Conservation (phyloP, 805 yeast genomes). For the Ogataea methylovora region DNA sequence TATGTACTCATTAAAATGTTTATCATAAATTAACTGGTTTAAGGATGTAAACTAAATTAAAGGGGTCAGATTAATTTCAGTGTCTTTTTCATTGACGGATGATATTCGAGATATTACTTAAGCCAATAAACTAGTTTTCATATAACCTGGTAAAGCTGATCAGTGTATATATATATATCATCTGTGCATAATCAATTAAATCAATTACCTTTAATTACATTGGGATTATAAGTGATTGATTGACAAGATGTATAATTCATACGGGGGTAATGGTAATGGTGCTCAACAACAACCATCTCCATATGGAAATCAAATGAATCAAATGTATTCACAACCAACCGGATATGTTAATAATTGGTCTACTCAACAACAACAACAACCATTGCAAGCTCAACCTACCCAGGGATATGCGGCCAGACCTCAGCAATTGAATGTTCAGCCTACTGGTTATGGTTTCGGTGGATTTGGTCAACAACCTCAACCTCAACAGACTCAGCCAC, state of each 20-base stretch:
- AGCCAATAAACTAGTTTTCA: no score
- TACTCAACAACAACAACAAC: slow-evolving; percentile 8
- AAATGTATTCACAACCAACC: slow-evolving; percentile 22
- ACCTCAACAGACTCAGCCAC: slow-evolving; percentile 12
- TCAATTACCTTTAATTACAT: no score
- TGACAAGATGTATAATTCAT: slow-evolving; percentile 2
- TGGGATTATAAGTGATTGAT: no score
- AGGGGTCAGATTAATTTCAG: no score
- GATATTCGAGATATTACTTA: no score
- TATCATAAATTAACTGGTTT: no score
- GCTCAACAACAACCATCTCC: slow-evolving; percentile 15
- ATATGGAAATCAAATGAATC: slow-evolving; percentile 6
- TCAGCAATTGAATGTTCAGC: slow-evolving; percentile 23
- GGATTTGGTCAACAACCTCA: slow-evolving; percentile 13
- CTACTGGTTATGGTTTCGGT: slow-evolving; percentile 30
- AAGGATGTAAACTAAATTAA: no score
- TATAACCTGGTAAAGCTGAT: no score
- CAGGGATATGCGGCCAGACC: slow-evolving; percentile 24
- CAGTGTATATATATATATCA: no score
- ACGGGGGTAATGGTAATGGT: slow-evolving; percentile 7
- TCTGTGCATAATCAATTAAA: no score
- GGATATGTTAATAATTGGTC: slow-evolving; percentile 16
- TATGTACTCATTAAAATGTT: no score
- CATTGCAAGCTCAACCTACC: slow-evolving; percentile 23
- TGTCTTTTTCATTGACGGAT: no score